These are phyloP conservation scores for Phylloporus scabripes DNA, from an alignment of 768 basidiomycete genomes.

Conservation along the genomic window DNA sequence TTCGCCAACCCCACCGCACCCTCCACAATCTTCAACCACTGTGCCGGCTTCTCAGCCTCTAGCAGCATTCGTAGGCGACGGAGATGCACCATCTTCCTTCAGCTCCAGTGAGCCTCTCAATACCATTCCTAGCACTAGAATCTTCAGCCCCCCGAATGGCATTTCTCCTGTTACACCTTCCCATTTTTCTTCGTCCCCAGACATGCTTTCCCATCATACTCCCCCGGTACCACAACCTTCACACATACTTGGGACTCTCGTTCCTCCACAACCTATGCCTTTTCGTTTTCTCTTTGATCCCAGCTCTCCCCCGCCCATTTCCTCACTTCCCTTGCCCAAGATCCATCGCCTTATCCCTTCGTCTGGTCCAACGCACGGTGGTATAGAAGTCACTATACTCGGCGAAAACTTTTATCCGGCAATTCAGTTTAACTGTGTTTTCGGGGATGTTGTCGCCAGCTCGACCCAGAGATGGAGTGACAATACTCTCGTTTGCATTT, in stretches of 20 bases:
- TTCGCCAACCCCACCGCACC: constrained; percentile 27
- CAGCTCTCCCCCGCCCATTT: constrained; percentile 40
- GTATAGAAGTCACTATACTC: constrained; percentile 90
- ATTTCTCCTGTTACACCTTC: constrained; percentile 12
- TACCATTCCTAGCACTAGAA: constrained; percentile 2
- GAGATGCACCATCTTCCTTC: constrained; percentile 4
- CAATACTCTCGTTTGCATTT: constrained; percentile 84
- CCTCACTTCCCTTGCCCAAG: constrained; percentile 54
- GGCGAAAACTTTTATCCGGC: constrained; percentile 85
- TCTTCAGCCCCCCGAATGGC: constrained; percentile 15
- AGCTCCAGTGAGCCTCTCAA: constrained; percentile 7
- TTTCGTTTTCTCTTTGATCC: constrained; percentile 63
- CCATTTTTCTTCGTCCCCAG: constrained; percentile 16
- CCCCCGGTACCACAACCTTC: constrained; percentile 14
- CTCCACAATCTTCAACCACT: constrained; percentile 16
- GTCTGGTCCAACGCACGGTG: constrained; percentile 82
- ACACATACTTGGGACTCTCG: constrained; percentile 15
- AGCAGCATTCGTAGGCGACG: constrained; percentile 2
- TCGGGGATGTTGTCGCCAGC: constrained; percentile 77
- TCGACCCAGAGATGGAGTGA: constrained; percentile 90
- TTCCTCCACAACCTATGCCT: constrained; percentile 42
- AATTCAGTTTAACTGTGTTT: constrained; percentile 69
- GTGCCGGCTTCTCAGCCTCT: constrained; percentile 5
- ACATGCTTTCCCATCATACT: constrained; percentile 17
- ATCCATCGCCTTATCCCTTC: constrained; percentile 85